A percentile compares a stretch with the other conserved stretches of the same genome.
Conservation (phyloP, 2,329 filamentous ascomycete species). For the Ambrosiella beaveri region DNA sequence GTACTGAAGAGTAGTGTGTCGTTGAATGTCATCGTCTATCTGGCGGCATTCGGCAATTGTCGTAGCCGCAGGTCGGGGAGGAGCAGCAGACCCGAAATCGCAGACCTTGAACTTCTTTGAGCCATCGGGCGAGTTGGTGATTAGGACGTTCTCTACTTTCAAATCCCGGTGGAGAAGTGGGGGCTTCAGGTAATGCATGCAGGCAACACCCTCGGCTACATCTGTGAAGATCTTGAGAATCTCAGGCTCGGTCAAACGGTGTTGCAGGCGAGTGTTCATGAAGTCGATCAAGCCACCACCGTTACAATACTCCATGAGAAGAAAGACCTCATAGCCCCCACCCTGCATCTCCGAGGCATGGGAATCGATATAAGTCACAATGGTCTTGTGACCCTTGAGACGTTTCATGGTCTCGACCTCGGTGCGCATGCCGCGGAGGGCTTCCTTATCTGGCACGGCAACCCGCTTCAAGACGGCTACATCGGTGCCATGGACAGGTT, state of each 20-base stretch:
- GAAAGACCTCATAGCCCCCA: slow-evolving; percentile 91
- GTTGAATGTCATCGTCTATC: slow-evolving; percentile 93
- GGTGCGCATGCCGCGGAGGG: slow-evolving; percentile 86
- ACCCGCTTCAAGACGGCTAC: slow-evolving; percentile 83
- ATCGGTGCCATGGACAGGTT: slow-evolving; percentile 60
- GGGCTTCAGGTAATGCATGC: slow-evolving; percentile 97
- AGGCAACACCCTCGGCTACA: slow-evolving; percentile 87
- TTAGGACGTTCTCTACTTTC: slow-evolving; percentile 96
- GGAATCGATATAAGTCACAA: slow-evolving; percentile 96
- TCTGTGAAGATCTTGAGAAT: slow-evolving; percentile 95
- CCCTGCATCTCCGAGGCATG: slow-evolving; percentile 87
- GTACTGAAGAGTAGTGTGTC: slow-evolving; percentile 94
- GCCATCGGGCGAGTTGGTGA: slow-evolving; percentile 44
- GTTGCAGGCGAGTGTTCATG: slow-evolving; percentile 96
- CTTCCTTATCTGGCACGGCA: slow-evolving; percentile 88
- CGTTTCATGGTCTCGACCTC: slow-evolving; percentile 99
- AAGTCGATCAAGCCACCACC: slow-evolving; percentile 96
- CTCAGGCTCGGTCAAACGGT: slow-evolving; percentile 91
- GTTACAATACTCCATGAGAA: slow-evolving; percentile 95
- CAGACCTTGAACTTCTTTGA: slow-evolving; percentile 80
- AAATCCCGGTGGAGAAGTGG: slow-evolving; percentile 82
- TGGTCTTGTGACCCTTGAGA: slow-evolving; percentile 85
- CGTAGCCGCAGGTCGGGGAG: slow-evolving; percentile 67
- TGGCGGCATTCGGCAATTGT: slow-evolving; percentile 76
- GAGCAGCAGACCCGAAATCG: slow-evolving; percentile 87